These are phyloP conservation scores for Epichloe brachyelytri DNA, from an alignment of 2,329 filamentous ascomycete species.

Conservation along the genomic window DNA sequence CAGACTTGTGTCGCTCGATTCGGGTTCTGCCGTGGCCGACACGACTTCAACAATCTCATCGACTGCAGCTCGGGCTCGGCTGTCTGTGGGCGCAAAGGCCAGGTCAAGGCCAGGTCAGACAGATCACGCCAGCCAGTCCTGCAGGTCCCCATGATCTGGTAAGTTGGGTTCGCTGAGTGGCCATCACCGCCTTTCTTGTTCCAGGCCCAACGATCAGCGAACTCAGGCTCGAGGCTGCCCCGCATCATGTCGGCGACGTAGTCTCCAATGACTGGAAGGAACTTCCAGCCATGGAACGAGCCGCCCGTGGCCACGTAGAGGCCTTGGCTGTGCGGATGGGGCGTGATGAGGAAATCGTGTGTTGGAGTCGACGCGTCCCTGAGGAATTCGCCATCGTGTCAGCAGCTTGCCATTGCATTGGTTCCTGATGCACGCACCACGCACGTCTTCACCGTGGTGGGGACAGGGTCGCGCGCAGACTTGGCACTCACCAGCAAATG, in stretches of 20 bases:
- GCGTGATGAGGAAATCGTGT: constrained; percentile 48
- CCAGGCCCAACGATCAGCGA: constrained; percentile 32
- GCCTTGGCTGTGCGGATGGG: constrained; percentile 34
- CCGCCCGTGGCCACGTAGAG: constrained; percentile 49
- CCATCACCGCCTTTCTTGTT: constrained; percentile 28
- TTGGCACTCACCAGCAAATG: constrained; percentile 30
- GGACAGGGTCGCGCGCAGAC: constrained; percentile 1
- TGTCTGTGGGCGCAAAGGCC: constrained; percentile 3
- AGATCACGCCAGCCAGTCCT: constrained; percentile 22
- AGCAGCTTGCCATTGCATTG: constrained; percentile 2
- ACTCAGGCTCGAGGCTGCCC: constrained; percentile 25
- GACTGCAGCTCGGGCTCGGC: background rate
- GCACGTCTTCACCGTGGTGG: background rate
- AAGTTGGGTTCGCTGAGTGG: constrained; percentile 29
- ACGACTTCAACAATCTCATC: background rate
- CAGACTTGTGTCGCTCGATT: background rate
- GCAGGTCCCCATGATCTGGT: constrained; percentile 27
- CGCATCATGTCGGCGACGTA: constrained; percentile 41
- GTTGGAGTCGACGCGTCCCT: constrained; percentile 50
- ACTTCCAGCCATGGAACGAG: constrained; percentile 54
- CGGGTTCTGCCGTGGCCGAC: background rate
- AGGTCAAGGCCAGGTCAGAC: too few species aligned
- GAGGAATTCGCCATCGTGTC: constrained; percentile 3
- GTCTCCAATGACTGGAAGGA: constrained; percentile 47
- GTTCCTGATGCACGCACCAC: background rate